These are phyloP conservation scores for Alternaria rosae DNA, from an alignment of 2,329 filamentous ascomycete species.

Conservation along the genomic window DNA sequence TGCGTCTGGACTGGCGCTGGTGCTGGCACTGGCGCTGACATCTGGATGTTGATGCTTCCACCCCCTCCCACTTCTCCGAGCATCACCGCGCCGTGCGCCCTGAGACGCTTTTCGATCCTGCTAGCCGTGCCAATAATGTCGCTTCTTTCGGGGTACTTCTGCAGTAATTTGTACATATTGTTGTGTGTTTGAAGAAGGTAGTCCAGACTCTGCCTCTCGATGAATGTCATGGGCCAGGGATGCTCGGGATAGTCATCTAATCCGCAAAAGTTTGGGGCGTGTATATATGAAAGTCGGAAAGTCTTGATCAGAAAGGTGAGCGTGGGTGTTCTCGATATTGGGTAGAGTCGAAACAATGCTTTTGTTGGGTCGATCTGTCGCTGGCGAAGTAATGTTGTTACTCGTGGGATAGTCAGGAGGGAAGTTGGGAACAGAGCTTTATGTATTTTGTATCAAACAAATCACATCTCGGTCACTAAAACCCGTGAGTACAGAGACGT, in stretches of 20 bases:
- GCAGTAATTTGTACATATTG: neutral
- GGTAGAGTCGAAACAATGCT: too few species aligned
- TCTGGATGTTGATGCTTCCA: neutral
- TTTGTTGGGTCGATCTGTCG: neutral
- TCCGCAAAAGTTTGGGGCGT: too few species aligned
- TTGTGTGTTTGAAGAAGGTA: neutral
- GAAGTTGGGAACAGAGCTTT: too few species aligned
- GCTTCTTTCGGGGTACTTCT: neutral
- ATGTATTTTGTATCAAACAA: too few species aligned
- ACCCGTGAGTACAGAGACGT: too few species aligned
- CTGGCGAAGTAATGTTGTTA: neutral
- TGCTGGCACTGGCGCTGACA: neutral
- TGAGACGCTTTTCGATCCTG: neutral
- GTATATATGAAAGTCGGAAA: too few species aligned
- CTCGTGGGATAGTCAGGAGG: too few species aligned
- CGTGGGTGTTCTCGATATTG: too few species aligned
- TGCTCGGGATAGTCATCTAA: neutral
- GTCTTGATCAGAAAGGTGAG: too few species aligned
- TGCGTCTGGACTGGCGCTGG: neutral
- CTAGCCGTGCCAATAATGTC: neutral
- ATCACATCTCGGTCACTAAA: too few species aligned
- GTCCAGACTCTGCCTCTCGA: neutral
- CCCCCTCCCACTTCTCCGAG: neutral
- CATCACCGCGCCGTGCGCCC: neutral
- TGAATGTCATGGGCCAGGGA: neutral